These are phyloP conservation scores for Leptographium procerum DNA, from an alignment of 2,329 filamentous ascomycete species.

Conservation along the genomic window DNA sequence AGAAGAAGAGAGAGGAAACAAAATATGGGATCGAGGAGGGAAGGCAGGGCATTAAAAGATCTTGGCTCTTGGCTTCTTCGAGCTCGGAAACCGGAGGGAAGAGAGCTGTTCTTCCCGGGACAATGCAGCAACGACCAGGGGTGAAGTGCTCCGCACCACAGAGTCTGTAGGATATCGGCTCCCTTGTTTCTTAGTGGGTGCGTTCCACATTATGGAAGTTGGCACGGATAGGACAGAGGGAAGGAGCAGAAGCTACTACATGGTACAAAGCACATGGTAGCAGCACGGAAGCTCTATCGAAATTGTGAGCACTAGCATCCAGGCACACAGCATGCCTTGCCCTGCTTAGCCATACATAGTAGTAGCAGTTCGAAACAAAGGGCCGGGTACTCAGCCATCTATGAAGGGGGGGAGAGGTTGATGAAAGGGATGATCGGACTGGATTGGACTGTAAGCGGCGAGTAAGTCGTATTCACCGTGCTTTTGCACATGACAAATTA, in stretches of 20 bases:
- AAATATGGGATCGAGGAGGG: slow-evolving; percentile 17
- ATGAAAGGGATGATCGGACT: not conserved
- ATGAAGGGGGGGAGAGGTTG: not conserved
- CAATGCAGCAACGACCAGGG: too few species aligned
- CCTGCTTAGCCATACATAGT: not conserved
- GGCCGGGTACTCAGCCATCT: not conserved
- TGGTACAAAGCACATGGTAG: too few species aligned
- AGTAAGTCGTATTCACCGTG: not conserved
- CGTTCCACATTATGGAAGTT: not conserved
- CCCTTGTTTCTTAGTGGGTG: not conserved
- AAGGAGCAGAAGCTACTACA: too few species aligned
- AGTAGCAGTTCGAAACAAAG: not conserved
- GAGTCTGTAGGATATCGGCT: not conserved
- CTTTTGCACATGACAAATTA: not conserved
- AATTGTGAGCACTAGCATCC: too few species aligned
- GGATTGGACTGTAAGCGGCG: not conserved
- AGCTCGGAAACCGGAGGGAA: not conserved
- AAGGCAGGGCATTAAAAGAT: slow-evolving; percentile 11
- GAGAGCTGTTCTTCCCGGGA: not conserved
- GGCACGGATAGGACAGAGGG: too few species aligned
- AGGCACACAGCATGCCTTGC: too few species aligned
- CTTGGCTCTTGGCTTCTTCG: not conserved
- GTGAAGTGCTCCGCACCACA: too few species aligned
- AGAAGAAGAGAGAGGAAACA: slow-evolving; percentile 17
- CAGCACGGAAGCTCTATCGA: not conserved